Base-by-base conservation (phyloP, 1,284 basidiomycete species). In the Erythrobasidium hasegawianum region DNA sequence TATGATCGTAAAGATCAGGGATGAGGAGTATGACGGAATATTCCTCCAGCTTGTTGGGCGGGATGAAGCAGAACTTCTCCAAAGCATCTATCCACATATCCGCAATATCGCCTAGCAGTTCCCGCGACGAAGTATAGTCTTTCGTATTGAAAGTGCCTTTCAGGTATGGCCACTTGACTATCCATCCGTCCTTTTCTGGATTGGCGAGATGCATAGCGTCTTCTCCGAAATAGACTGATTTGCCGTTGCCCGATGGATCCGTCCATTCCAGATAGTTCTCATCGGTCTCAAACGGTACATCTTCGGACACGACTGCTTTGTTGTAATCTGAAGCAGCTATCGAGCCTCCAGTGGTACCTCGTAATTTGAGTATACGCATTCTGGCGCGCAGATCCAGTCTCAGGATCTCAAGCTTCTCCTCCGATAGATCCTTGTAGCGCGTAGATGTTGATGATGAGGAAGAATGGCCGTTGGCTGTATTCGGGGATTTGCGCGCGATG, bases 21-120 rank as follows among this genome's bases (percentile, higher is more conserved):
- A 98, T 86, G 50, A 98, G 85, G 2, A 98, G 82, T 39, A 97
- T 85, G 22, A 89, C 87, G 2, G 90, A 91, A 77, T 88, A 89
- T 68, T 89, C 84, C 91, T 92, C 72, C 76, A 86, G 86, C 55
- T 85, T 83, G 22, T 77, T 75, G 1, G 79, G 76, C 16, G 79
- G 76, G 59, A 96, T 85, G 14, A 81, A 80, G 7, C 92, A 76
- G 71, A 83, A 85, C 24, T 86, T 84, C 49, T 80, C 77, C 24
- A 96, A 78, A 0, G 83, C 83, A 40, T 79, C 79, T 24, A 81
- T 77, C 68, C 93, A 80, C 45, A 96, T 85, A 0, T 81, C 80
- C 73, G 90, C 86, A 45, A 95, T 78, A 72, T 97, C 93, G 70
- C 84, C 85, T 26, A 93, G 78, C 54, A 89, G 79, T 68, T 85